A percentile compares a stretch with the other conserved stretches of the same genome.
These are phyloP conservation scores for Neonectria neomacrospora DNA, from an alignment of 2,329 filamentous ascomycete species.

Conservation along the genomic window DNA sequence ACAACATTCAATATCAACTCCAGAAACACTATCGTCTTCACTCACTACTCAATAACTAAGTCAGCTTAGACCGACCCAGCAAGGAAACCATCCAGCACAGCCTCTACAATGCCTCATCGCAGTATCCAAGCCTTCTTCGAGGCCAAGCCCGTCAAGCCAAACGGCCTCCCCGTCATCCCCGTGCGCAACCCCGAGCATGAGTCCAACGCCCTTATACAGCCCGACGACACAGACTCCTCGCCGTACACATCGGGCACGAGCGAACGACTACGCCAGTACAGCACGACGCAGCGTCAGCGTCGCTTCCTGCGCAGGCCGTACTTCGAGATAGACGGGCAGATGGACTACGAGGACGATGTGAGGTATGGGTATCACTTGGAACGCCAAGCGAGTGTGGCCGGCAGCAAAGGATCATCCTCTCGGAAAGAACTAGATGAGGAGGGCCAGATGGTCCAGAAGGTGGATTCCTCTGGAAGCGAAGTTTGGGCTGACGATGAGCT, in stretches of 20 bases:
- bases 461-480: not conserved
- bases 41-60: not conserved
- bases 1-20: too few relatives aligned
- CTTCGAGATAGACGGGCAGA: not conserved
- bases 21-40: too few relatives aligned
- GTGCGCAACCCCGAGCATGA: not conserved
- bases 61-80: too few relatives aligned
- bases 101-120: not conserved
- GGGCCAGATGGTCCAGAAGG: not conserved
- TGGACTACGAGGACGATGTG: not conserved
- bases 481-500: not conserved
- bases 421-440: not conserved
- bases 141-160: too few relatives aligned
- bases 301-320: not conserved
- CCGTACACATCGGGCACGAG: too few relatives aligned
- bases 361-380: not conserved
- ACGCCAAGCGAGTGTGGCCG: not conserved
- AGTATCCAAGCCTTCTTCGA: not conserved
- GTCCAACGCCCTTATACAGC: not conserved
- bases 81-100: not conserved
- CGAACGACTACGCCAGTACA: not conserved
- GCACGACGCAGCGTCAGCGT: not conserved
- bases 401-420: not conserved
- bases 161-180: not conserved
- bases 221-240: not conserved